Base-by-base conservation (phyloP, 2,329 filamentous ascomycete genomes). In the Botryotinia narcissicola region DNA sequence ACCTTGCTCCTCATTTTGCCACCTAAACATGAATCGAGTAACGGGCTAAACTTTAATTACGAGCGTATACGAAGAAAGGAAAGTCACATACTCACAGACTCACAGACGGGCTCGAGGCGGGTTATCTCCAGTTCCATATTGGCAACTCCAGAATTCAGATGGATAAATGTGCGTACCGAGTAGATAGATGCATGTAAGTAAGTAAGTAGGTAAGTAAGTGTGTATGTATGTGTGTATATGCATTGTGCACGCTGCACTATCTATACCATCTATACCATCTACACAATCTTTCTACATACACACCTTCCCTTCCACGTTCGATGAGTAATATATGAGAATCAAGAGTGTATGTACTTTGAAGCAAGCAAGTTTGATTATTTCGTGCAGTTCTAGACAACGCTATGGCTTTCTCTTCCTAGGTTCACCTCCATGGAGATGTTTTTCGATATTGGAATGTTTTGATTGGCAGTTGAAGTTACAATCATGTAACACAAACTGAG, bases 401-500 rank as follows among this genome's bases (percentile, higher is more conserved):
- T 29, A 54, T 29, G 16, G 20, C 10, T 54, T 25, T 37, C 14
- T 40, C n/a, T 42, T n/a, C 32, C n/a, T 20, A 29, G 37, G 32
- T 61, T 35, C 10, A 18, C 40, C 14, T 67, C 25, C 16, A 40
- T 42, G 37, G 16, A 42, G 37, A 42, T 69, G 20, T 32, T 32
- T 25, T 42, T 57, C 7, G 48, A 42, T 42, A 32, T 29, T 57
- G 66, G 32, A 16, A 18, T 44, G 51, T 4, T 25, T 25, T 44
- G 48, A 69, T 57, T 57, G 66, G 48, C 66, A 69, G 14, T 22
- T 42, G 37, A 6, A 42, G 18, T 69, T 69, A 32, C 37, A 29
- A 57, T 59, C 48, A 69, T 42, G 66, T 69, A 69, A 57, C 46
- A 68, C 35, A 68, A 69, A 69, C 48, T 8, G 25, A 29, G 46